Evolutionary conservation across 2,329 filamentous ascomycete genomes (phyloP).

Genomic region (Penicillium janthinellum): DNA sequence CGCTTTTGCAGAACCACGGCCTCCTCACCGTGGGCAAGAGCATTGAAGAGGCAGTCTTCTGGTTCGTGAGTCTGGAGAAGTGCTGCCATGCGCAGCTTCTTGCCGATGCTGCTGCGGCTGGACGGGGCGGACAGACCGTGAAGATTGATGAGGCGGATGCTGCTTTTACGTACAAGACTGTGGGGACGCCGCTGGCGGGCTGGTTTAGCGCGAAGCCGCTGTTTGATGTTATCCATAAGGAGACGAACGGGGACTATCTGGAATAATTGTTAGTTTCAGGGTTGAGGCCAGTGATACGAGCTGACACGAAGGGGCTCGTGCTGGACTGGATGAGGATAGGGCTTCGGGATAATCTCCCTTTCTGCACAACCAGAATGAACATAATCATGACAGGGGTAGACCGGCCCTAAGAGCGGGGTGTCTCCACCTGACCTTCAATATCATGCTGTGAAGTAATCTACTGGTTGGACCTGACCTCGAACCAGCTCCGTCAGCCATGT

Average conservation of each 20-base stretch:
- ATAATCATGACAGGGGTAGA: neutral
- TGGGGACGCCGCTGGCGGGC: constrained; percentile 63
- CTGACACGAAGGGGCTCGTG: neutral
- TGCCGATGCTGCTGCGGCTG: constrained; percentile 55
- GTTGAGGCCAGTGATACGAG: neutral
- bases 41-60: constrained; percentile 56
- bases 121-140: constrained; percentile 64
- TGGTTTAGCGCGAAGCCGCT: constrained; percentile 72
- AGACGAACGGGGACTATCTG: constrained; percentile 60
- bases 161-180: constrained; percentile 64
- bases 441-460: neutral
- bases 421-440: neutral
- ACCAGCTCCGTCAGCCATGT: neutral
- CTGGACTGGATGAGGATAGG: neutral
- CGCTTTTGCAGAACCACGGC: constrained; percentile 57
- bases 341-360: neutral
- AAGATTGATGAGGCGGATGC: constrained; percentile 71
- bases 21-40: constrained; percentile 53
- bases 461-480: neutral
- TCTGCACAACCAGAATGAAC: neutral
- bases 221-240: constrained; percentile 69
- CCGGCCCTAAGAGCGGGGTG: neutral
- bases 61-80: constrained; percentile 57
- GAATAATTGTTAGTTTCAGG: constrained; percentile 31
- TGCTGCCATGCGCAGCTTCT: constrained; percentile 57